Evolutionary conservation across 1,139 yeast species (phyloP), one percentile per base, ranked within the genome.

Genomic region (Suhomyces coccinellae): DNA sequence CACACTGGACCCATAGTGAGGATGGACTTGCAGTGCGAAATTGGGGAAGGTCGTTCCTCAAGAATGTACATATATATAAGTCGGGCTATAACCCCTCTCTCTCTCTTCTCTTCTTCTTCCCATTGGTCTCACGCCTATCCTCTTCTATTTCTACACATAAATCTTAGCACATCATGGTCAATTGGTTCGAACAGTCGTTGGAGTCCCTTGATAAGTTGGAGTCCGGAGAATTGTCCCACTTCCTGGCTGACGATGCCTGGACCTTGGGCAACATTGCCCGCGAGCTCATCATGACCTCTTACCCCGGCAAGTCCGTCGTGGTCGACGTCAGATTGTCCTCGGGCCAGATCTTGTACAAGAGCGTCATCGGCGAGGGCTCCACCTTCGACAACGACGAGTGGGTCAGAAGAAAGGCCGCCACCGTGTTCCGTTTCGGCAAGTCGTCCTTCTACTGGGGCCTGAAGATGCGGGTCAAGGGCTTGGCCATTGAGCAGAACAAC

Each of bases 391-490:
- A 82, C 57, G 85, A 81, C 52, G 60, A 65, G 36, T 82, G 87
- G 87, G 77, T 81, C 27, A 65, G 66, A 28, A 71, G 87, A 50
- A 82, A 82, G 65, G 67, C 69, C 48, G 73, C 67, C 40, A 67
- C 82, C 1, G 85, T 78, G 2, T 56, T 71, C 44, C 68, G 83
- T 50, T 79, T 77, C 54, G 78, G 77, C 24, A 70, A 71, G 46
- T 79, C 86, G 11, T 75, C 82, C 49, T 80, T 75, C 56, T 75
- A 63, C 53, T 65, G 81, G 63, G 85, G 85, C 12, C 72, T 72
- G 52, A 77, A 79, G 56, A 57, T 76, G 33, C 59, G 62, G 33
- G 34, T 38, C 2, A 71, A 66, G 51, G 61, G 56, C 1, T n/a
- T 27, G 31, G 45, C 68, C 1, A 48, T 72, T 11, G 73, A 67